Base-by-base conservation (phyloP, 768 basidiomycete species). In the Amanita exitialis region DNA sequence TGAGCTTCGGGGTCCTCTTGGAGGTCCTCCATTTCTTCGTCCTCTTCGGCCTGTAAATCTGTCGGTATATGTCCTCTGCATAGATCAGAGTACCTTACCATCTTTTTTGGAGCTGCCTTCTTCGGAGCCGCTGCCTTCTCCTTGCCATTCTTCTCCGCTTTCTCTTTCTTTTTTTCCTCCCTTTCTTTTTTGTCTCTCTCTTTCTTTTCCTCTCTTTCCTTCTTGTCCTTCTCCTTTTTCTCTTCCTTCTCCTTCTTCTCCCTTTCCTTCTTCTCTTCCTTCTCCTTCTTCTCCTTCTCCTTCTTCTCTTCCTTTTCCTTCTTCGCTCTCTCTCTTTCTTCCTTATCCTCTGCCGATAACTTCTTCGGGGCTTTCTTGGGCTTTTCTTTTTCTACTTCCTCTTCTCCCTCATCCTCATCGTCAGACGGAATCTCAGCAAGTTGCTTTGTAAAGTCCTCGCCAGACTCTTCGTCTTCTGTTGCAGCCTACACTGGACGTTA, bases 381-480 rank as follows among this genome's bases (percentile, higher is more conserved):
- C 47, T 73, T 69, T 42, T 63, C 66, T 42, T 71, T 67, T 45
- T 73, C 71, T 51, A 69, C 69, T 36, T 65, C 70, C 5, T 63
- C 65, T 3, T 48, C 47, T 13, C 20, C 47, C 20, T 66, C 62
- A 28, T 69, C 72, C 41, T 67, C 69, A 12, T 69, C 67, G 30
- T 67, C 66, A 27, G 56, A 59, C 6, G 66, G 58, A 25, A 74
- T 67, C 6, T 66, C 69, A 0, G 56, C 70, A 4, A 75, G 53
- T 25, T 69, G 72, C 45, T 67, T 69, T 21, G 68, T 65, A 52
- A 74, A 72, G 52, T 77, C 75, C 58, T 75, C 75, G 13, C 61
- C 73, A 42, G 69, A 69, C 39, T 67, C 71, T 1, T 70, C 68
- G 18, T 66, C 66, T 8, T 64, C 62, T 10, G 59, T 66, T 20